These are phyloP conservation scores for Parascedosporium putredinis DNA, from an alignment of 2,329 filamentous ascomycete species.

Conservation along the genomic window DNA sequence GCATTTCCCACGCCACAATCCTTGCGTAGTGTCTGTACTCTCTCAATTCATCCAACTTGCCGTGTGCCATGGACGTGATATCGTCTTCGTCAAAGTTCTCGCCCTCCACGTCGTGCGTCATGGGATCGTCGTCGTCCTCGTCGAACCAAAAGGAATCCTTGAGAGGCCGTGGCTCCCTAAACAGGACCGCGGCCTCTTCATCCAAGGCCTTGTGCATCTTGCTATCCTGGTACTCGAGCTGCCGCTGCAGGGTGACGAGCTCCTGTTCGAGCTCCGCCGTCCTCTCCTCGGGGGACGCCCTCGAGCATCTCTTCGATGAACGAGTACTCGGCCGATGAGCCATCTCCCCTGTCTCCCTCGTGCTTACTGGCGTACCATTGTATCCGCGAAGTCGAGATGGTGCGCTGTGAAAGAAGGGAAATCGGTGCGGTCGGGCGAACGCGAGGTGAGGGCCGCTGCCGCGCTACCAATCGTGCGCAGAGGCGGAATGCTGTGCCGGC, in stretches of 20 bases:
- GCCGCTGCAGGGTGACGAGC: constrained; percentile 12
- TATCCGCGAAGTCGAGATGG: constrained; percentile 10
- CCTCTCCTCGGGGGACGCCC: constrained; percentile 10
- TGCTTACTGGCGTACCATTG: constrained; percentile 13
- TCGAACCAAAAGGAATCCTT: constrained; percentile 37
- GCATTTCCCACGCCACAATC: constrained; percentile 91
- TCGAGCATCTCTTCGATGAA: constrained; percentile 9
- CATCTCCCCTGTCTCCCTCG: constrained; percentile 11
- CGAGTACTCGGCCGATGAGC: constrained; percentile 8
- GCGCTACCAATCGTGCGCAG: constrained; percentile 17
- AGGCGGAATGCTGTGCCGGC: constrained; percentile 26
- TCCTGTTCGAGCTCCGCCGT: constrained; percentile 4
- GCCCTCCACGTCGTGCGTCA: constrained; percentile 41
- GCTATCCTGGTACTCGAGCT: not conserved
- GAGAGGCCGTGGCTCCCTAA: constrained; percentile 18
- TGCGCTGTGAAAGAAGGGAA: constrained; percentile 7
- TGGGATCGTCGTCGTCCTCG: constrained; percentile 35
- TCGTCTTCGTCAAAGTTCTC: constrained; percentile 70
- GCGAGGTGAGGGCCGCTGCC: constrained; percentile 9
- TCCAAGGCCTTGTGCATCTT: constrained; percentile 3
- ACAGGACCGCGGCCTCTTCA: constrained; percentile 6
- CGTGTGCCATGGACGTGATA: constrained; percentile 72
- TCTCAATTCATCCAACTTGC: constrained; percentile 76
- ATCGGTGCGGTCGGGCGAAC: constrained; percentile 5
- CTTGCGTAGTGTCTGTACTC: constrained; percentile 84